phyloP scores from a whole-genome alignment of 257 asterid species.

The Asclepias syriaca region DNA sequence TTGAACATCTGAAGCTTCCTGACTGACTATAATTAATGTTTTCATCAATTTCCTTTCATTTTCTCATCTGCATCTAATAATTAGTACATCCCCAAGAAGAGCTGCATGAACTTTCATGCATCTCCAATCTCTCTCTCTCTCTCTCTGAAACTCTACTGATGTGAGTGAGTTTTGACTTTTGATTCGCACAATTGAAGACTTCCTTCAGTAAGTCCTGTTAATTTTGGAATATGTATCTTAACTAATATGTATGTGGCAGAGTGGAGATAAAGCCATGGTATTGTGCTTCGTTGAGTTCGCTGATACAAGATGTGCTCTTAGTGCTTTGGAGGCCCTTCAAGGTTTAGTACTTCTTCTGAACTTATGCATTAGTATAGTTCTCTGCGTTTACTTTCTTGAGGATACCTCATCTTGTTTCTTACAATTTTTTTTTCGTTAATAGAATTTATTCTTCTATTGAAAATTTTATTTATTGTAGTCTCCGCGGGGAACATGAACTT shows the following conservation, averaged over 20 bases:
- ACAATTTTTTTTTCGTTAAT: not conserved
- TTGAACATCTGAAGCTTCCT: not conserved
- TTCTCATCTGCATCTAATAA: not conserved
- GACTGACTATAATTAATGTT: not conserved
- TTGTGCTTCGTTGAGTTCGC: conserved; percentile 76
- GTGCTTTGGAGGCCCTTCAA: conserved; percentile 80
- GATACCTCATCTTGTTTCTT: not conserved
- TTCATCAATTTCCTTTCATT: not conserved
- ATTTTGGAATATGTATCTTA: conserved; percentile 1
- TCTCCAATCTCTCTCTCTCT: not conserved
- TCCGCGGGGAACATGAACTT: not conserved
- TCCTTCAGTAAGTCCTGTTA: conserved; percentile 2
- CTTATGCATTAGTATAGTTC: not conserved
- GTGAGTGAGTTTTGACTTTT: not conserved
- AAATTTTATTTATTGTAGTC: not conserved
- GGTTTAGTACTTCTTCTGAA: conserved; percentile 29
- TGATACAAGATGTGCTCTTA: conserved; percentile 63
- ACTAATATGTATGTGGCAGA: conserved; percentile 31
- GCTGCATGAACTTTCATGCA: not conserved
- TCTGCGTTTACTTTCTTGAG: not conserved
- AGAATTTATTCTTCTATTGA: not conserved
- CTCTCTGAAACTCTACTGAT: not conserved
- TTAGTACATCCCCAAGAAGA: not conserved
- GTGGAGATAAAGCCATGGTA: conserved; percentile 70
- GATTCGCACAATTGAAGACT: not conserved